Conservation (phyloP, 1,139 yeast species). For the Saccharomyces pastorianus region DNA sequence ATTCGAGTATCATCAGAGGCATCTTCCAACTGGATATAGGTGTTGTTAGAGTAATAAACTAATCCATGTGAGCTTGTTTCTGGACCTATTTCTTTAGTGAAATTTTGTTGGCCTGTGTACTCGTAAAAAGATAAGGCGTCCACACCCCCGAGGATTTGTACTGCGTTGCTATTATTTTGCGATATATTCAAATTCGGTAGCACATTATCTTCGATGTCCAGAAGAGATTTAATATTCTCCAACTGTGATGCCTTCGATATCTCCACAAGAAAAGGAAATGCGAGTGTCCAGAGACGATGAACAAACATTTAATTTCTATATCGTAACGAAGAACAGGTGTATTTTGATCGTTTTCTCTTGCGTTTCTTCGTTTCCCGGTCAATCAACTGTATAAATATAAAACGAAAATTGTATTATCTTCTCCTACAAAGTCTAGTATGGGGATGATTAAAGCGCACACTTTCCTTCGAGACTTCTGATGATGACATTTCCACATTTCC, state of each 20-base stretch:
- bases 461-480: neutral
- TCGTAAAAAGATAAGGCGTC: slow-evolving; percentile 52
- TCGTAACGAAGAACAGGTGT: neutral
- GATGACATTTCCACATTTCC: neutral
- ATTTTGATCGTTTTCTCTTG: neutral
- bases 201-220: slow-evolving; percentile 8
- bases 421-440: neutral
- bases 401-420: neutral
- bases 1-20: slow-evolving; percentile 23
- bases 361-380: neutral
- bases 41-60: slow-evolving; percentile 26
- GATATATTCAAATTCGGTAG: slow-evolving; percentile 16
- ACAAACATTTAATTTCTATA: slow-evolving; percentile 4
- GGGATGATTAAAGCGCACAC: neutral
- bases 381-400: neutral
- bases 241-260: slow-evolving; percentile 12
- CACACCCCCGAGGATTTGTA: slow-evolving; percentile 61
- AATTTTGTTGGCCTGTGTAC: slow-evolving; percentile 44
- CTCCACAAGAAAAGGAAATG: slow-evolving; percentile 1
- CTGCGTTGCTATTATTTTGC: slow-evolving; percentile 33
- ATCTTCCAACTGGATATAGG: slow-evolving; percentile 20
- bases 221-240: slow-evolving; percentile 9
- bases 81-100: slow-evolving; percentile 25
- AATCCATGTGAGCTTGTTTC: slow-evolving; percentile 17
- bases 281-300: slow-evolving; percentile 2